Evolutionary conservation across 139 green algal genomes (phyloP).

Genomic region (Prasinococcaceae sp.): DNA sequence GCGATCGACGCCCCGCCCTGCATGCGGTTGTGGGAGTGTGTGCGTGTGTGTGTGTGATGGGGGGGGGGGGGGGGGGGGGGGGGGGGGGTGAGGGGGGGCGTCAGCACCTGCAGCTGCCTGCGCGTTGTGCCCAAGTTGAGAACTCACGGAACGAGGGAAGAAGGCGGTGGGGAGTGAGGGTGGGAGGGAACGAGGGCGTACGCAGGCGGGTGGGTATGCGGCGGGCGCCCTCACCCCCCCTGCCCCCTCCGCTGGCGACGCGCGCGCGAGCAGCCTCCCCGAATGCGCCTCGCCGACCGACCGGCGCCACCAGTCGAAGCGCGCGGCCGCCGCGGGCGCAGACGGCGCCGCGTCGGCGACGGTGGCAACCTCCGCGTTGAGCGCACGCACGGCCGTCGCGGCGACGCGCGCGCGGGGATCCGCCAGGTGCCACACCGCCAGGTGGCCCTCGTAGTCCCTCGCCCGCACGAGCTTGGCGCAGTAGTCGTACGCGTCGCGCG

Average conservation of each 20-base stretch:
- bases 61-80: background rate
- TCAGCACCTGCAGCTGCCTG: no score
- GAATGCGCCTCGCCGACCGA: background rate
- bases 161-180: no score
- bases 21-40: background rate
- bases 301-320: background rate
- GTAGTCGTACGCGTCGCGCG: background rate
- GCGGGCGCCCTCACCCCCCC: background rate
- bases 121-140: no score
- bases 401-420: background rate
- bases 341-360: background rate
- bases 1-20: no score
- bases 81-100: no score
- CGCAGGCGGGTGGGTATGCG: no score
- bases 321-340: background rate
- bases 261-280: background rate
- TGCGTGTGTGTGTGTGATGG: background rate
- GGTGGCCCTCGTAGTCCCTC: conserved; percentile 10
- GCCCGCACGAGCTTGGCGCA: background rate
- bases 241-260: background rate
- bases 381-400: conserved; percentile 6
- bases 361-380: conserved; percentile 8
- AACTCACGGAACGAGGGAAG: no score
- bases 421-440: conserved; percentile 6
- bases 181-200: no score